A percentile compares a stretch with the other conserved stretches of the same genome.
phyloP scores from a whole-genome alignment of 208 protist genomes.

The Acanthamoeba royreba region DNA sequence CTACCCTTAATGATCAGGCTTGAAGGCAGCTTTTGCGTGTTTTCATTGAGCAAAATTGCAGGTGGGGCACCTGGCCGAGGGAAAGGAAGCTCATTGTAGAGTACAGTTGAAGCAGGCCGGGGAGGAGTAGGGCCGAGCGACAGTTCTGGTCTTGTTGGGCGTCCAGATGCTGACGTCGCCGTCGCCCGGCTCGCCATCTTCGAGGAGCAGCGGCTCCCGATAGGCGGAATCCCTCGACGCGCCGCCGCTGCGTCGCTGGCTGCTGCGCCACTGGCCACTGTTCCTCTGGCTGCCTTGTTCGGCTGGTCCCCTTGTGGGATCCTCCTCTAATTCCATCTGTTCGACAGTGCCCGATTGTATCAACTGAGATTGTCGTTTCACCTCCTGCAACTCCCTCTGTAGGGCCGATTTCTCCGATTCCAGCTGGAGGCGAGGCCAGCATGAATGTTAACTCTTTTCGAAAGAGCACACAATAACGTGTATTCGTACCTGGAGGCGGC shows the following conservation, averaged over 20 bases:
- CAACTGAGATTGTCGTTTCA: not conserved
- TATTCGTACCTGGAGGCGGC: not conserved
- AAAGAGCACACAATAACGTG: too few species aligned
- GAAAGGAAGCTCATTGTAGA: not conserved
- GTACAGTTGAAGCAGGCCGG: not conserved
- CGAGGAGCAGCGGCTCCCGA: not conserved
- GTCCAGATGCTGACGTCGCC: conserved; percentile 12
- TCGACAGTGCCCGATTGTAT: not conserved
- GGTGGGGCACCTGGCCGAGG: too few species aligned
- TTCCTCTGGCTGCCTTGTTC: not conserved
- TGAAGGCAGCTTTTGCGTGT: too few species aligned
- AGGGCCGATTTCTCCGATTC: not conserved
- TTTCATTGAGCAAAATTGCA: too few species aligned
- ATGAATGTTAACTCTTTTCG: too few species aligned
- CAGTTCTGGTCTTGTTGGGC: not conserved
- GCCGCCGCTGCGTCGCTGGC: not conserved
- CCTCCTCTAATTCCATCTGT: not conserved
- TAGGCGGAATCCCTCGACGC: not conserved
- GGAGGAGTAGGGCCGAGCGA: not conserved
- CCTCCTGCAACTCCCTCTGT: not conserved
- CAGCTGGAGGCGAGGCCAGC: not conserved
- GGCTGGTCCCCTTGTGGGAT: too few species aligned
- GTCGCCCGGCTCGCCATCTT: not conserved
- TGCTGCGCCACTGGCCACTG: not conserved
- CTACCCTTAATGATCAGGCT: too few species aligned